A percentile compares a stretch with the other conserved stretches of the same genome.
phyloP scores from a whole-genome alignment of 768 basidiomycete genomes.

The Phaffia australis region DNA sequence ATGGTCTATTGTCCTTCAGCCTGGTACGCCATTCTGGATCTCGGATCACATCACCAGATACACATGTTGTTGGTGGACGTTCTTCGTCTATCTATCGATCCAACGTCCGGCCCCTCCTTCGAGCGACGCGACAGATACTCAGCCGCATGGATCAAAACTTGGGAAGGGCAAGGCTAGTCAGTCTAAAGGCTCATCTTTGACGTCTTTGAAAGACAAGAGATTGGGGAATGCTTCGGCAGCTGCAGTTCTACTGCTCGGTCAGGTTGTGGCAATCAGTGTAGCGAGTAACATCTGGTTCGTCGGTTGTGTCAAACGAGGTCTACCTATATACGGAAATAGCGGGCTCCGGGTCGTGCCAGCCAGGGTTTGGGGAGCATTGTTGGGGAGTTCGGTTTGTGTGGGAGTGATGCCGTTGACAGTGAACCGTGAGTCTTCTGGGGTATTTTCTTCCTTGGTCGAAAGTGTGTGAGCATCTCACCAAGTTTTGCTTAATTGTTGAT shows the following conservation, averaged over 20 bases:
- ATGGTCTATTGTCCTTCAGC: conserved; percentile 42
- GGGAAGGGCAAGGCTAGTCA: background rate
- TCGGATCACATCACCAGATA: conserved; percentile 10
- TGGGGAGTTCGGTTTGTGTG: background rate
- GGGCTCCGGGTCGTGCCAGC: background rate
- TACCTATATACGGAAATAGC: background rate
- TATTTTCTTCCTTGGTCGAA: too few relatives aligned
- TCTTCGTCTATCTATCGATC: conserved; percentile 9
- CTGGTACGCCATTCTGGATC: conserved; percentile 29
- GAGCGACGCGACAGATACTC: background rate
- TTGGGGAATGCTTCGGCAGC: background rate
- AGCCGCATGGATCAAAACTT: background rate
- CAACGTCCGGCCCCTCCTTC: background rate
- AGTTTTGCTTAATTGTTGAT: too few relatives aligned
- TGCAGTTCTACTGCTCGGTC: conserved; percentile 50
- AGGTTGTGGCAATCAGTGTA: conserved; percentile 59
- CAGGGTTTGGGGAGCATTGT: conserved; percentile 4
- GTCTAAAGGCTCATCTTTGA: background rate
- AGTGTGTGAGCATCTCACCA: too few relatives aligned
- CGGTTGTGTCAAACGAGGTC: conserved; percentile 30
- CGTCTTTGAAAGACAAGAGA: background rate
- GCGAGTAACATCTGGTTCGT: conserved; percentile 55
- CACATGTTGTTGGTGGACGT: conserved; percentile 12
- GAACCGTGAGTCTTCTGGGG: conserved; percentile 7
- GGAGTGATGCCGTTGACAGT: background rate